Base-by-base conservation (phyloP, 179 eudicot species). In the Amaranthus tricolor region DNA sequence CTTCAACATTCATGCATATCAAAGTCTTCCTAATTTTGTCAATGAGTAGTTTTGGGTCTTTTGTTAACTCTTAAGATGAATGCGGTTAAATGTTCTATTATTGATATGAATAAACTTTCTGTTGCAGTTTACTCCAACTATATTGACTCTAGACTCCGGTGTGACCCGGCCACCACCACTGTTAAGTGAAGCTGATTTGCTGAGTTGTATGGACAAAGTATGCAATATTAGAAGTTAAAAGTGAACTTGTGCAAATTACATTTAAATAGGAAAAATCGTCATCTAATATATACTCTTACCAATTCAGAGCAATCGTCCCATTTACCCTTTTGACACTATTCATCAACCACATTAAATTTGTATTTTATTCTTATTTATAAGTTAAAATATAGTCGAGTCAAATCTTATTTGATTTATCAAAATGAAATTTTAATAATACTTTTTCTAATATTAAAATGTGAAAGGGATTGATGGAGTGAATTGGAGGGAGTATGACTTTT, bases 121-220 rank as follows among this genome's bases (percentile, higher is more conserved):
- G 60, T 65, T 85, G 88, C 92, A 94, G 97, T 92, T 94, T 74
- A 73, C 80, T 45, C 98, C 99, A 47, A 82, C 92, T 53, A 80
- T 89, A 17, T 76, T 96, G 86, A 91, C 89, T 66, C 90, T 96
- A 76, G 97, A 89, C 73, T 86, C 98, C 4, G 98, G 98, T 75
- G 86, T 89, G 77, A 96, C 98, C 68, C 86, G 96, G 84, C 96
- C 98, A 66, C 98, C 98, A 11, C 91, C 92, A 11, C 98, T 89
- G 72, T 82, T 96, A 78, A 91, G 97, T 85, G 99, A 96, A 89
- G 91, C 97, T 81, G 99, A 96, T 89, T 82, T 96, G 80, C 78
- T 96, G 73, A 79, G 83, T 76, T 88, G 91, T 78, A 96, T 96
- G 99, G 98, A 91, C 85, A 93, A 93, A 91, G 98, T 92, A 82